These are phyloP conservation scores for Apodospora peruviana DNA, from an alignment of 495 filamentous ascomycete genomes.

Conservation along the genomic window DNA sequence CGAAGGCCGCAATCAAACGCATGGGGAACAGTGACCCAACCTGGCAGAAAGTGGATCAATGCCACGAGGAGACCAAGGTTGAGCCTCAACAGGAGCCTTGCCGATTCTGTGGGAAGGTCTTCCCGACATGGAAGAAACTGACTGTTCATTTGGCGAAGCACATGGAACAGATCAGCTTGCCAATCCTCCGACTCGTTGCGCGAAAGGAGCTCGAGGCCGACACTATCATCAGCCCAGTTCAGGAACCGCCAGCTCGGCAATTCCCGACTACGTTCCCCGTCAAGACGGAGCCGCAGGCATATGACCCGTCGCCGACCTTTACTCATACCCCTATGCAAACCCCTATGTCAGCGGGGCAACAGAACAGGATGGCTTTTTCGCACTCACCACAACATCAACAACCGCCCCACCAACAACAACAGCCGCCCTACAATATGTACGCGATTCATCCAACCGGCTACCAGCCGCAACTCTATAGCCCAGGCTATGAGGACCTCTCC, in stretches of 20 bases:
- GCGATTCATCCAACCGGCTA: not conserved
- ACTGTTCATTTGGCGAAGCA: constrained; percentile 93
- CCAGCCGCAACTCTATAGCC: not conserved
- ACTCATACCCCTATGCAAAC: constrained; percentile 5
- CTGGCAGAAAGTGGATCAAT: constrained; percentile 74
- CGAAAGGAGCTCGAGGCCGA: constrained; percentile 51
- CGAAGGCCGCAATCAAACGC: constrained; percentile 51
- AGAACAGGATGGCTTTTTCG: no score
- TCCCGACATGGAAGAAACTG: constrained; percentile 87
- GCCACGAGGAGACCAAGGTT: constrained; percentile 62
- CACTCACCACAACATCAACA: not conserved
- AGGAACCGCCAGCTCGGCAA: constrained; percentile 42
- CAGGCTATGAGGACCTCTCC: not conserved
- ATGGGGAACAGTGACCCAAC: constrained; percentile 54
- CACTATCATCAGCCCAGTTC: constrained; percentile 59
- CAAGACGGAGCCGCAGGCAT: constrained; percentile 26
- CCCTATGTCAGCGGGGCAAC: not conserved
- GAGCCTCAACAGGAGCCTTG: constrained; percentile 76
- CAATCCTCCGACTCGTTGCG: constrained; percentile 70
- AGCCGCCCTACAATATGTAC: not conserved
- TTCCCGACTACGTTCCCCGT: constrained; percentile 29
- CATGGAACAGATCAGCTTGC: constrained; percentile 91
- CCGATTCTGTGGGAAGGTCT: constrained; percentile 81
- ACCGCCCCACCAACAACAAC: not conserved
- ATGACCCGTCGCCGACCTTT: constrained; percentile 6